These are phyloP conservation scores for Trifolium dubium DNA, from an alignment of 306 rosid species.

Conservation along the genomic window DNA sequence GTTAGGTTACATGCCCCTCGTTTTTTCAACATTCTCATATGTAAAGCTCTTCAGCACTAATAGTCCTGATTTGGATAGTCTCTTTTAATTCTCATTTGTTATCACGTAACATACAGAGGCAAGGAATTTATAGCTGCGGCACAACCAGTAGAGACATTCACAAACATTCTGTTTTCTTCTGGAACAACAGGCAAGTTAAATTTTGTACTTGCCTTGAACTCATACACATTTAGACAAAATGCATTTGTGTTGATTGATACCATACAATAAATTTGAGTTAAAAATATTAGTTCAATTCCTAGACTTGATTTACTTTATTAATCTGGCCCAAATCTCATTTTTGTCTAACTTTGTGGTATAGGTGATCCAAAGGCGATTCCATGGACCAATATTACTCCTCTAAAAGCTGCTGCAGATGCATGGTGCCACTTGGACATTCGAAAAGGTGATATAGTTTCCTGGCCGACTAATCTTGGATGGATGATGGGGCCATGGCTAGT, in stretches of 20 bases:
- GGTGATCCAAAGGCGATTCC: conserved; percentile 99
- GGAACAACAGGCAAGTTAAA: conserved; percentile 85
- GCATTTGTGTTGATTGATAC: neutral
- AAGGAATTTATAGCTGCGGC: conserved; percentile 74
- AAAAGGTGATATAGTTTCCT: conserved; percentile 79
- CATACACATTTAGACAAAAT: conserved; percentile 10
- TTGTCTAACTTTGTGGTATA: conserved; percentile 49
- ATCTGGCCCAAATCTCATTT: conserved; percentile 19
- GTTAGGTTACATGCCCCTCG: conserved; percentile 19
- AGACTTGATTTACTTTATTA: conserved; percentile 25
- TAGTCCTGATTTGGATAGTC: conserved; percentile 16
- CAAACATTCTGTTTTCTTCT: conserved; percentile 89
- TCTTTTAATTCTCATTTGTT: conserved; percentile 21
- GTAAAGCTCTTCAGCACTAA: conserved; percentile 23
- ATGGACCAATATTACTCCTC: conserved; percentile 83
- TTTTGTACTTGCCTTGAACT: conserved; percentile 33
- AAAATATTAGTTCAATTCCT: conserved; percentile 21
- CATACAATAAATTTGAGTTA: conserved; percentile 4
- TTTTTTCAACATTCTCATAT: conserved; percentile 19
- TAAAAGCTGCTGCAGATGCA: conserved; percentile 96
- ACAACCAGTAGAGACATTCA: conserved; percentile 68
- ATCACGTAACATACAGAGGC: conserved; percentile 61
- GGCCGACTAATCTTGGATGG: conserved; percentile 99
- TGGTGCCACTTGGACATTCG: conserved; percentile 91
- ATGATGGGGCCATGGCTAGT: conserved; percentile 99